Evolutionary conservation across 2,329 filamentous ascomycete species (phyloP).

Genomic region (Neofusicoccum cordaticola): DNA sequence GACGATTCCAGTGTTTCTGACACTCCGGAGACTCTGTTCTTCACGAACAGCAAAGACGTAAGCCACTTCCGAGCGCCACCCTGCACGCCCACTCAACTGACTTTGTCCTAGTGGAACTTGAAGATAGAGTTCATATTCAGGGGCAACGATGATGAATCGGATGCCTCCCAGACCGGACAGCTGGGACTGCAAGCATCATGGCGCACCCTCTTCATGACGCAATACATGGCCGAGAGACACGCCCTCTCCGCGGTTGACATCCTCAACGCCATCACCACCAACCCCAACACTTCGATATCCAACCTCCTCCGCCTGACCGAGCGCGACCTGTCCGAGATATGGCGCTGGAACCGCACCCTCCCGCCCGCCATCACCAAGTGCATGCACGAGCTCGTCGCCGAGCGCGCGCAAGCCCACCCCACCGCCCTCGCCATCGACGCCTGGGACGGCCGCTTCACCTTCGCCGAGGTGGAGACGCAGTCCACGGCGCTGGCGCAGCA

Average conservation of each 20-base stretch:
- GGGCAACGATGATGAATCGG: slow-evolving; percentile 5
- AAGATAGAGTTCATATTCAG: slow-evolving; percentile 19
- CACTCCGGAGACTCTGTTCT: not conserved
- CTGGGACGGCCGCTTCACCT: slow-evolving; percentile 52
- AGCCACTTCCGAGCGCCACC: not conserved
- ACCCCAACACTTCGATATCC: slow-evolving; percentile 29
- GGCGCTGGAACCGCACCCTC: slow-evolving; percentile 48
- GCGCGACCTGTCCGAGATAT: slow-evolving; percentile 46
- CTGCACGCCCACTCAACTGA: not conserved
- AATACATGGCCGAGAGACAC: slow-evolving; percentile 44
- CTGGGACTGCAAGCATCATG: slow-evolving; percentile 43
- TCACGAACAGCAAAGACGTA: not conserved
- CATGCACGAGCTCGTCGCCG: slow-evolving; percentile 48
- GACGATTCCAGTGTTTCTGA: not conserved
- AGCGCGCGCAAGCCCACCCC: slow-evolving; percentile 34
- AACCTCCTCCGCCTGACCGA: slow-evolving; percentile 31
- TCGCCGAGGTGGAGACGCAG: slow-evolving; percentile 42
- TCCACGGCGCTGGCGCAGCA: not conserved
- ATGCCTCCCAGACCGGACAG: no score
- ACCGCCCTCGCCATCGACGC: slow-evolving; percentile 47
- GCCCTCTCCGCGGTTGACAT: slow-evolving; percentile 42
- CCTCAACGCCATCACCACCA: slow-evolving; percentile 36
- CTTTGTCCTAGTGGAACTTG: not conserved
- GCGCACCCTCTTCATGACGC: slow-evolving; percentile 41
- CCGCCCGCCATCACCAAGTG: slow-evolving; percentile 45